phyloP scores from a whole-genome alignment of 495 filamentous ascomycete species.

The Penicillium waksmanii region DNA sequence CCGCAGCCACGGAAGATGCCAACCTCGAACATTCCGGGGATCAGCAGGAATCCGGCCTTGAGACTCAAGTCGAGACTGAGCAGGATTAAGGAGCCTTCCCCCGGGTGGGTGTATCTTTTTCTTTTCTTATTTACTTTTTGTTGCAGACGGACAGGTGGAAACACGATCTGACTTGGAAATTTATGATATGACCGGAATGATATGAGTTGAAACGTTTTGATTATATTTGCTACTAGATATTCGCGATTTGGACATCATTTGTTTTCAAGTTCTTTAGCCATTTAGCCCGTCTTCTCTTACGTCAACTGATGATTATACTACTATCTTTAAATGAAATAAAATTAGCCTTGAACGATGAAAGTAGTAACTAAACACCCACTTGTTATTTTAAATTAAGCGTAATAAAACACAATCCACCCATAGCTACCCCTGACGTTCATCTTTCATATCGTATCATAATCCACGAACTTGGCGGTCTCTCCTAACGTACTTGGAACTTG shows the following conservation, averaged over 20 bases:
- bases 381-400: no score
- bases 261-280: not conserved
- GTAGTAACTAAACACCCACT: no score
- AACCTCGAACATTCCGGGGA: not conserved
- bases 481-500: no score
- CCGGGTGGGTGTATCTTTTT: not conserved
- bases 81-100: not conserved
- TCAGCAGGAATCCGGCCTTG: not conserved
- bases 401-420: no score
- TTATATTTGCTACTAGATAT: conserved; percentile 3
- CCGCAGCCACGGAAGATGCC: not conserved
- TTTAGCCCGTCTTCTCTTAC: not conserved
- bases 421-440: no score
- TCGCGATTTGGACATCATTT: not conserved
- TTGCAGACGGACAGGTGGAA: not conserved
- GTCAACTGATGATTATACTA: not conserved
- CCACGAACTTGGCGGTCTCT: no score
- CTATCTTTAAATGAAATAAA: not conserved
- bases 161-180: conserved; percentile 6
- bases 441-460: no score
- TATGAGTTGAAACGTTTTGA: conserved; percentile 20
- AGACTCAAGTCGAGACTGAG: not conserved
- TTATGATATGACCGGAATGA: conserved; percentile 36
- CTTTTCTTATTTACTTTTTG: not conserved
- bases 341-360: no score